Evolutionary conservation across 331 rosid genomes (phyloP).

Genomic region (Quercus phellos): DNA sequence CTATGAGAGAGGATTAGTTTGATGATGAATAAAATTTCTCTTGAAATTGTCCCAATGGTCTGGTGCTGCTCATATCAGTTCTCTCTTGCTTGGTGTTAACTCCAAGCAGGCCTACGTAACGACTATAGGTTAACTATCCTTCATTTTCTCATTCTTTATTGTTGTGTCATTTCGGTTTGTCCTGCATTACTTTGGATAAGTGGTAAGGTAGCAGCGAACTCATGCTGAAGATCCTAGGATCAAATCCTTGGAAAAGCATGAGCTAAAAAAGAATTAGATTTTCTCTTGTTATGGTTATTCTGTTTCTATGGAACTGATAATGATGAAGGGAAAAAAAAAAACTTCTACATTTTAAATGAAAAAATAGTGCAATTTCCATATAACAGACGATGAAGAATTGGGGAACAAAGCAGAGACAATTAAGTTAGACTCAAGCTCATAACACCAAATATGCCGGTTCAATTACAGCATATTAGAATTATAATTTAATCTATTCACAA

Average conservation of each 20-base stretch:
- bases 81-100: too few relatives aligned
- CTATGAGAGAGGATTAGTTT: too few relatives aligned
- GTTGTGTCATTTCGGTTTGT: too few relatives aligned
- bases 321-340: neutral
- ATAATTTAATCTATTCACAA: neutral
- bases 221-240: neutral
- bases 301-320: neutral
- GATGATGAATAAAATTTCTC: too few relatives aligned
- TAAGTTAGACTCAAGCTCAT: neutral
- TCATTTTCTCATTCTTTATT: too few relatives aligned
- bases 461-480: neutral
- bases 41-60: too few relatives aligned
- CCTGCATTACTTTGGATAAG: neutral
- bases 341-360: too few relatives aligned
- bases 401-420: neutral
- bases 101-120: too few relatives aligned
- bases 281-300: neutral
- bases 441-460: neutral
- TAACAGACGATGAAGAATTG: neutral
- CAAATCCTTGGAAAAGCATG: neutral
- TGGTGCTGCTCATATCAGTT: too few relatives aligned
- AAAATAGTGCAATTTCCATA: neutral
- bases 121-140: too few relatives aligned
- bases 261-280: neutral
- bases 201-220: neutral